Evolutionary conservation across 1,284 basidiomycete species (phyloP).

Genomic region (Leucoagaricus sp.): DNA sequence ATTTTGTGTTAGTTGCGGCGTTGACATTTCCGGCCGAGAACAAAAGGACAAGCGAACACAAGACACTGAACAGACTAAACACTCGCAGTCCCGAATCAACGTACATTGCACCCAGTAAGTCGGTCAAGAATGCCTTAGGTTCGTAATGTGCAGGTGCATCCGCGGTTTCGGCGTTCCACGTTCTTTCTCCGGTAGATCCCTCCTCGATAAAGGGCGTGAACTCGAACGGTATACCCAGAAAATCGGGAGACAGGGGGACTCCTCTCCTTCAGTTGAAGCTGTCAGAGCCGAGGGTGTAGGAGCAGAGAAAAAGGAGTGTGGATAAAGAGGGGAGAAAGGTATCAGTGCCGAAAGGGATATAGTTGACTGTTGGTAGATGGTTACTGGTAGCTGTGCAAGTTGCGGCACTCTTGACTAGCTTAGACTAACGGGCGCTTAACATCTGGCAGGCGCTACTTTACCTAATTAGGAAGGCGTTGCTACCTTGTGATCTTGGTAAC

Average conservation of each 20-base stretch:
- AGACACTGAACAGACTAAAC: constrained; percentile 18
- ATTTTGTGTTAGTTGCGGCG: constrained; percentile 8
- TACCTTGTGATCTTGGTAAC: not conserved
- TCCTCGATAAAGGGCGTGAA: not conserved
- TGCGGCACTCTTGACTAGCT: not conserved
- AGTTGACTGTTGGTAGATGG: not conserved
- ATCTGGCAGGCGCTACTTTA: too few species aligned
- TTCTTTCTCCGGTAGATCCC: not conserved
- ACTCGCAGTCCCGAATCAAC: not conserved
- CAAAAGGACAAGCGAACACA: constrained; percentile 18
- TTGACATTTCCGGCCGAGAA: constrained; percentile 14
- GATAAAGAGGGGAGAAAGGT: not conserved
- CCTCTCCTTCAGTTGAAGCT: not conserved
- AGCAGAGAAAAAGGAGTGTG: not conserved
- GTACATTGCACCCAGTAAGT: not conserved
- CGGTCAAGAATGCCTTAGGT: not conserved
- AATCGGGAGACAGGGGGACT: not conserved
- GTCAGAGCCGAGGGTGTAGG: not conserved
- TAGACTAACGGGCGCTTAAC: too few species aligned
- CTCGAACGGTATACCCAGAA: not conserved
- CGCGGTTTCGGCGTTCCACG: not conserved
- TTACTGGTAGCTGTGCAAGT: not conserved
- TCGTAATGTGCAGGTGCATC: constrained; percentile 1
- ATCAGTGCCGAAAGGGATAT: not conserved
- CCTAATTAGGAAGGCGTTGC: constrained; percentile 1